Evolutionary conservation across 2,329 filamentous ascomycete species (phyloP).

Genomic region (Gnomoniopsis smithogilvyi): DNA sequence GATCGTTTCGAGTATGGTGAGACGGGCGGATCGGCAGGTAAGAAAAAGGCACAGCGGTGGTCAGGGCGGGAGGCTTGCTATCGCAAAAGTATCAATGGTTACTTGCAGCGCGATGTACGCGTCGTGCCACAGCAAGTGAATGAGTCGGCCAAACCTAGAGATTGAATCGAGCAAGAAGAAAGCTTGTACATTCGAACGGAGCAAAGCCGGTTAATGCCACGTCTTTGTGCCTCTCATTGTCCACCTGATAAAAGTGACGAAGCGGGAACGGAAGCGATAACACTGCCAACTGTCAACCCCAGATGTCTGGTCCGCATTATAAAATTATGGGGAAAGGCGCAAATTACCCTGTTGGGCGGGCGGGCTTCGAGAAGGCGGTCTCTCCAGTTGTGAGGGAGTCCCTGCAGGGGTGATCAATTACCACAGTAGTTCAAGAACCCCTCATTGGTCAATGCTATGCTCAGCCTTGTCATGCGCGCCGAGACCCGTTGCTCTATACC

Average conservation of each 20-base stretch:
- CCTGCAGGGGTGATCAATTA: not conserved
- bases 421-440: no score
- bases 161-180: not conserved
- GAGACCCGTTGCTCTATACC: not conserved
- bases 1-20: not conserved
- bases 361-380: no score
- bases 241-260: not conserved
- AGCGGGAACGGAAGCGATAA: not conserved
- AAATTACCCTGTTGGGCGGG: not conserved
- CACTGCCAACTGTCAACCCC: not conserved
- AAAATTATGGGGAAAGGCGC: not conserved
- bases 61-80: not conserved
- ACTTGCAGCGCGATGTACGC: no score
- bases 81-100: not conserved
- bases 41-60: not conserved
- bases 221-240: not conserved
- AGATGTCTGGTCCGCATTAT: not conserved
- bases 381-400: not conserved
- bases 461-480: not conserved
- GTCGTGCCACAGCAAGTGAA: not conserved
- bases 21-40: not conserved
- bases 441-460: not conserved
- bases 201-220: not conserved
- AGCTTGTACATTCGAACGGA: not conserved
- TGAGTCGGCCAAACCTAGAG: not conserved